Evolutionary conservation across 441 rosid species (phyloP), one percentile per base, ranked within the genome.

Genomic region (Melastoma candidum): DNA sequence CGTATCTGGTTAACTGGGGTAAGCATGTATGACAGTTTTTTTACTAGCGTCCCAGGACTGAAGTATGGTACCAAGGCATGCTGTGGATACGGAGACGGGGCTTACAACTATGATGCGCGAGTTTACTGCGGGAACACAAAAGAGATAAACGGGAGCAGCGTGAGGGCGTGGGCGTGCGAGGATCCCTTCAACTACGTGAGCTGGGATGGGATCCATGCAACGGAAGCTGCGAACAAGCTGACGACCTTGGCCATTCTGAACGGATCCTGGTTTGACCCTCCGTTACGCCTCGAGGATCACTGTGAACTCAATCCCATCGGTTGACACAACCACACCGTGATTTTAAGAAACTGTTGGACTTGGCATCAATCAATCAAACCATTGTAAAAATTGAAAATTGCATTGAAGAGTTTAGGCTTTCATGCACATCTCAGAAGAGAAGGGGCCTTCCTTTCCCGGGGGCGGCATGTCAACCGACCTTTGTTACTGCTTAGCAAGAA

Each of bases 1-100:
- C 22, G 22, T 17, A 17, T 17, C 22, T 17, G 22, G 22, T 17
- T 17, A 17, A 17, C 22, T 17, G 22, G 22, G 22, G 22, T 17
- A 17, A 17, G 22, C 22, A 17, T 17, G 22, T 17, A 17, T 17
- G 22, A 17, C 22, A 17, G 22, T 17, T 17, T 17, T 17, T 39
- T 43, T 41, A 0, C 22, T 17, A 17, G 11, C 4, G 44, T 48
- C 44, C 17, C 61, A 80, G 95, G 96, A 51, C 61, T 87, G 22
- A 68, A 62, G 45, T 60, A 83, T 49, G 86, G 92, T 0, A 57
- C 74, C 5, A 80, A 54, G 73, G 90, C 95, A 24, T 85, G 98
- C 57, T 87, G 96, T 59, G 98, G 95, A 44, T 52, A 73, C 44
- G 96, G 95, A 12, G 88, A 84, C 7, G 82, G 71, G 8, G 63